phyloP scores from a whole-genome alignment of 2,329 filamentous ascomycete species.

The Diaporthe velutina region DNA sequence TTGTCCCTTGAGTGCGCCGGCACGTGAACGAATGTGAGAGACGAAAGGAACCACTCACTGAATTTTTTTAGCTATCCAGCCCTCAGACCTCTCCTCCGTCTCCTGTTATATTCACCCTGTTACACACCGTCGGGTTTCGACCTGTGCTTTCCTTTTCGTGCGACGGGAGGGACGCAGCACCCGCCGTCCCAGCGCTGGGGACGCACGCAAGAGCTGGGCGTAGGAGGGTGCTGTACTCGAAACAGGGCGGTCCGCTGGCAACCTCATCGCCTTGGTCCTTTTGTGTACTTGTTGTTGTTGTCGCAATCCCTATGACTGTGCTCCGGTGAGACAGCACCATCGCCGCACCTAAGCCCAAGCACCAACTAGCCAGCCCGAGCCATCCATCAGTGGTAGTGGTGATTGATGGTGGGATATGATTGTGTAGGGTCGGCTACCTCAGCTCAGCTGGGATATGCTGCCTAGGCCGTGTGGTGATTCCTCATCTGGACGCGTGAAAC shows the following conservation, averaged over 20 bases:
- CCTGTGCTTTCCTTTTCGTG: slow-evolving; percentile 27
- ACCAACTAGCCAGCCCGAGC: neutral
- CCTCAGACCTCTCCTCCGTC: neutral
- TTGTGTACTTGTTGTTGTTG: neutral
- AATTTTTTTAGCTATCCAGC: neutral
- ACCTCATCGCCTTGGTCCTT: slow-evolving; percentile 11
- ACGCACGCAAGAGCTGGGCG: slow-evolving; percentile 27
- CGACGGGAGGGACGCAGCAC: slow-evolving; percentile 29
- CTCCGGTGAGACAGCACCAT: slow-evolving; percentile 26
- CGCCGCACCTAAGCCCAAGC: neutral
- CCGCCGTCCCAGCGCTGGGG: slow-evolving; percentile 13
- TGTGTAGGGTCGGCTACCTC: slow-evolving; percentile 12
- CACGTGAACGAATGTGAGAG: neutral
- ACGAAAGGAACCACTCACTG: neutral
- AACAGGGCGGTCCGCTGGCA: slow-evolving; percentile 27
- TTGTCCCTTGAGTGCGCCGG: too few species aligned
- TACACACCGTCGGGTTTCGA: slow-evolving; percentile 37
- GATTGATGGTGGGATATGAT: neutral
- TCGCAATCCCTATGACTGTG: neutral
- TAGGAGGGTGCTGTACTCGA: slow-evolving; percentile 37
- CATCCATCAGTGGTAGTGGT: neutral
- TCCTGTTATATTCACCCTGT: slow-evolving; percentile 15
- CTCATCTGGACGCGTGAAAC: slow-evolving; percentile 17
- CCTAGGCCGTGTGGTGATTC: neutral
- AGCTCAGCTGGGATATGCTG: slow-evolving; percentile 6